Base-by-base conservation (phyloP, 2,329 filamentous ascomycete species). In the Xylaria arbuscula region DNA sequence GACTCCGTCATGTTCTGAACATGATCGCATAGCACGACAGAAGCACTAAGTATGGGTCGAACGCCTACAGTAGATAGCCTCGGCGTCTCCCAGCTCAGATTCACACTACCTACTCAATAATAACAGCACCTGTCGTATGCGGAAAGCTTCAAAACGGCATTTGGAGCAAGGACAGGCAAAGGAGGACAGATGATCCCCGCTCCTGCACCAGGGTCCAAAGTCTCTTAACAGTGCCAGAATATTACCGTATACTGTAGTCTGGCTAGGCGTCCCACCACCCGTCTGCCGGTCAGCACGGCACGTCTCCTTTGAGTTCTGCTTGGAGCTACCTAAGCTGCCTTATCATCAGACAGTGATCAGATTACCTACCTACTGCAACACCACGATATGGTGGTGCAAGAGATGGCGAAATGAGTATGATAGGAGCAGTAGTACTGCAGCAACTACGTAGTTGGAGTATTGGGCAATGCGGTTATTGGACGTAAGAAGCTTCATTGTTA, bases 281-380 rank as follows among this genome's bases (percentile, higher is more conserved):
- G 56, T 60, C 62, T 69, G 58, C 67, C 59, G 56, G 57, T 64
- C 66, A 69, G 63, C 62, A 68, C 58, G 50, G 61, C 42, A 51
- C 55, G 53, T 40, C 47, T 50, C 55, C 56, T 56, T 64, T 34
- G 32, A 47, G 22, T 50, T 65, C 58, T 48, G 32, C 48, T 47
- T 62, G 24, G 59, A 62, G 58, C 50, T 38, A 59, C 4, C 40
- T n/a, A 17, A 32, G 9, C 24, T 57, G 22, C 38, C 38, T 24
- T 24, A 45, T 45, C 40, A 45, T 6, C n/a, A 45, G 28, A 45
- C 17, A 57, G 19, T 28, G 13, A 45, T 24, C 15, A 34, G 28
- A 34, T 15, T 34, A 47, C 28, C 51, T 32, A 17, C 10, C 15
- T 53, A 50, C 48, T 28, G 11, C 13, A 15, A 17, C 38, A 42